Evolutionary conservation across 192 early-diverging fungal species (phyloP).

Genomic region (Gryganskiella cystojenkinii): DNA sequence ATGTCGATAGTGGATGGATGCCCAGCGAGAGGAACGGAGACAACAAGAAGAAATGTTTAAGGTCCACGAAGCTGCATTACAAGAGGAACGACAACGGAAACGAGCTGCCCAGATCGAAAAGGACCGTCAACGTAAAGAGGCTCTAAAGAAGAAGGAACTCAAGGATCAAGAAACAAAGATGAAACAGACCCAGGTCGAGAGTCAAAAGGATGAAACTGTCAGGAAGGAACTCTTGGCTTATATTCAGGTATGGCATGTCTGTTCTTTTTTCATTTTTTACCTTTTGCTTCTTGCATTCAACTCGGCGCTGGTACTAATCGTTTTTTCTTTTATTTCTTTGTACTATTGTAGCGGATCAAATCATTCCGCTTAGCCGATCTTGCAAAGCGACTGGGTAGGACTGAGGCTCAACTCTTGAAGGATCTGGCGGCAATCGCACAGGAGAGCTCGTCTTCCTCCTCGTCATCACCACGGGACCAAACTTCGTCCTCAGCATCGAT

Average conservation of each 20-base stretch:
- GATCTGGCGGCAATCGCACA: slow-evolving; percentile 28
- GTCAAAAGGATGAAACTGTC: slow-evolving; percentile 13
- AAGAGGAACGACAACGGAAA: slow-evolving; percentile 37
- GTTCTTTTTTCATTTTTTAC: not conserved
- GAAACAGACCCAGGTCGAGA: slow-evolving; percentile 23
- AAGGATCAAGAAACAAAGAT: slow-evolving; percentile 20
- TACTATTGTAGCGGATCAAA: slow-evolving; percentile 16
- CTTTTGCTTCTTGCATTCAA: not conserved
- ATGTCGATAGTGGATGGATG: slow-evolving; percentile 34
- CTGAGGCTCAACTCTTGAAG: slow-evolving; percentile 34
- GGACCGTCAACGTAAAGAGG: slow-evolving; percentile 41
- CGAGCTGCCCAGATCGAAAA: slow-evolving; percentile 39
- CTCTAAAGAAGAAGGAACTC: slow-evolving; percentile 26
- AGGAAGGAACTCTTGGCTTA: slow-evolving; percentile 38
- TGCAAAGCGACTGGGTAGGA: slow-evolving; percentile 22
- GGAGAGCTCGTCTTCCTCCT: not conserved
- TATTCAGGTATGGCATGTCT: slow-evolving; percentile 27
- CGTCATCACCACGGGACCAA: not conserved
- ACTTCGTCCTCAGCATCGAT: not conserved
- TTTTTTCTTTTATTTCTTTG: not conserved
- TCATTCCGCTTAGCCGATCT: slow-evolving; percentile 24
- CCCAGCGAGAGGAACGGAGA: slow-evolving; percentile 45
- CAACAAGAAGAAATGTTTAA: slow-evolving; percentile 51
- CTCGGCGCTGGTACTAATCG: not conserved
- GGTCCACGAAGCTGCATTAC: slow-evolving; percentile 22